Conservation (phyloP, 2,329 filamentous ascomycete genomes). For the Didymellaceae sp. region DNA sequence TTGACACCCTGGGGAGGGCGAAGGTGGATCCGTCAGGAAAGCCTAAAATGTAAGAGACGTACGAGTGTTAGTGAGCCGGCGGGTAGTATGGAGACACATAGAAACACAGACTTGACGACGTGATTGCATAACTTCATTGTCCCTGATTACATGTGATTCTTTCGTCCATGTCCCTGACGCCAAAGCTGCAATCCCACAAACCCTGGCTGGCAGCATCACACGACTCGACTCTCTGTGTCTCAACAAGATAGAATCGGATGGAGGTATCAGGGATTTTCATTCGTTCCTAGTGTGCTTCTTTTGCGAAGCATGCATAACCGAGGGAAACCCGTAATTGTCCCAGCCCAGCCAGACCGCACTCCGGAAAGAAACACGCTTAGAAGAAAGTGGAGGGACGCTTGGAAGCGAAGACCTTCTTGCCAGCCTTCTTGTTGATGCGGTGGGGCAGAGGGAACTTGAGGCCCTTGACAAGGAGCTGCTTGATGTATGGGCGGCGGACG, state of each 20-base stretch:
- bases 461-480: slow-evolving; percentile 93
- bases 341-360: slow-evolving; percentile 48
- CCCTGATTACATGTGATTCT: slow-evolving; percentile 24
- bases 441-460: slow-evolving; percentile 99
- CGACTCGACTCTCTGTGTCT: too few species aligned
- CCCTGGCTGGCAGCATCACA: slow-evolving; percentile 31
- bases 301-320: slow-evolving; percentile 51
- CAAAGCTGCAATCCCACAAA: slow-evolving; percentile 21
- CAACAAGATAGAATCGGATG: slow-evolving; percentile 31
- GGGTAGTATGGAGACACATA: neutral
- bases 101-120: slow-evolving; percentile 3
- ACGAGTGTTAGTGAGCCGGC: neutral
- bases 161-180: slow-evolving; percentile 22
- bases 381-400: slow-evolving; percentile 97
- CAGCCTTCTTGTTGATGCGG: slow-evolving; percentile 81
- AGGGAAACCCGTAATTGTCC: slow-evolving; percentile 50
- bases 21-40: slow-evolving; percentile 42
- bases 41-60: slow-evolving; percentile 41
- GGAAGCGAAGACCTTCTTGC: slow-evolving; percentile 91
- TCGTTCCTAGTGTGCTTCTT: slow-evolving; percentile 53
- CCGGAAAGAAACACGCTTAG: slow-evolving; percentile 65
- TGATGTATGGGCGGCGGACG: slow-evolving; percentile 98
- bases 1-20: slow-evolving; percentile 54
- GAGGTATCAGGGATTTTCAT: slow-evolving; percentile 52
- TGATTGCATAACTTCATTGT: slow-evolving; percentile 25